Evolutionary conservation across 179 eudicot species (phyloP).

Genomic region (Silene noctiflora): DNA sequence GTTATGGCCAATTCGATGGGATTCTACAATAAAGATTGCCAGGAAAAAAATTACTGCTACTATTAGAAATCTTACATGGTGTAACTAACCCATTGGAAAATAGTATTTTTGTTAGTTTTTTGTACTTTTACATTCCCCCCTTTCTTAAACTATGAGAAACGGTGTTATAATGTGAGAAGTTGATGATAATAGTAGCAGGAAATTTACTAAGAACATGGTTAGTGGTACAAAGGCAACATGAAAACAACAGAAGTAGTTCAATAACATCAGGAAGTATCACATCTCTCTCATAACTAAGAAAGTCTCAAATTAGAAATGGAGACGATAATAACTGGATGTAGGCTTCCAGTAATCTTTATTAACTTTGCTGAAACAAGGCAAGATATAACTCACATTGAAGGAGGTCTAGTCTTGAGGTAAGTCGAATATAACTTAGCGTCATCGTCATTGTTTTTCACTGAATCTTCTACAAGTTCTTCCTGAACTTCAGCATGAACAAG

Average conservation of each 20-base stretch:
- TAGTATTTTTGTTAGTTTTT: no score
- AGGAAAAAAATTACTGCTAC: no score
- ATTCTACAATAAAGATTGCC: no score
- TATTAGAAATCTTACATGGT: no score
- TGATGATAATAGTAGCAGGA: no score
- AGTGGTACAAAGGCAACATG: not conserved
- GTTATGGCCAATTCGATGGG: not conserved
- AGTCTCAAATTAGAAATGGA: not conserved
- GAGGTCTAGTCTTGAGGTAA: slow-evolving; percentile 84
- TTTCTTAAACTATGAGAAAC: no score
- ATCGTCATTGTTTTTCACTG: slow-evolving; percentile 28
- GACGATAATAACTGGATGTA: no score
- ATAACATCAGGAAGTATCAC: not conserved
- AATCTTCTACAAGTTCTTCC: slow-evolving; percentile 41
- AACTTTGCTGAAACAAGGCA: not conserved
- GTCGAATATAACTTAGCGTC: slow-evolving; percentile 69
- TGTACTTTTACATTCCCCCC: no score
- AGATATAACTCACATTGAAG: slow-evolving; percentile 57
- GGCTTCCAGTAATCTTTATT: no score
- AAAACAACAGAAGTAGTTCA: not conserved
- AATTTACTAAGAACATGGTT: not conserved
- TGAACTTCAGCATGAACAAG: slow-evolving; percentile 86
- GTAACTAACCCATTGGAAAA: no score
- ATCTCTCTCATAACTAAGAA: not conserved
- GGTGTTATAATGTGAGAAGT: no score